Conservation (phyloP, 352 stramenopile genomes). For the Pythium graminicola region DNA sequence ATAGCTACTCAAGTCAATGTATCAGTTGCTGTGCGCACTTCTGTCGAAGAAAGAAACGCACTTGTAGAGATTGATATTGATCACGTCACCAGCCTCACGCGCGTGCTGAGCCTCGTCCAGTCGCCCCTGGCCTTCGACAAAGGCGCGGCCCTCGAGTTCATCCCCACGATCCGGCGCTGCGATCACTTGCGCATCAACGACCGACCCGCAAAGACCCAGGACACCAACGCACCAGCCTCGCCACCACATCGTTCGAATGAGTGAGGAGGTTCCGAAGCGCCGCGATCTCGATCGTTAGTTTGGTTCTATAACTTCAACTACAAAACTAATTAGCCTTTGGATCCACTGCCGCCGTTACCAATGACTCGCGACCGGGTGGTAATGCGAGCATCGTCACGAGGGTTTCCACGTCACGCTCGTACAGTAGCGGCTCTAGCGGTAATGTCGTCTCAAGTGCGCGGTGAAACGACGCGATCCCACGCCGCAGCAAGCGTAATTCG, state of each 20-base stretch:
- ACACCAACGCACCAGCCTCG: neutral
- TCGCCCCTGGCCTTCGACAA: conserved; percentile 33
- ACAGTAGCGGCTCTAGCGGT: conserved; percentile 45
- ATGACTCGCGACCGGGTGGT: neutral
- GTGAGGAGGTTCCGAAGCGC: neutral
- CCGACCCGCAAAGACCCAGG: neutral
- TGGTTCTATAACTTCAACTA: conserved; percentile 1
- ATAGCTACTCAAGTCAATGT: conserved; percentile 37
- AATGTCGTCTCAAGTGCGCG: conserved; percentile 33
- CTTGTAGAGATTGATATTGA: conserved; percentile 66
- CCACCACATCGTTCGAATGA: neutral
- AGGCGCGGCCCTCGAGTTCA: conserved; percentile 55
- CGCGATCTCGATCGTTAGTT: neutral
- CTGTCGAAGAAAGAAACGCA: too few species aligned
- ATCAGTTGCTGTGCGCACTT: too few species aligned
- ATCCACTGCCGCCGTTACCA: conserved; percentile 1
- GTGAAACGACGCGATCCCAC: conserved; percentile 38
- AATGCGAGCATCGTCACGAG: conserved; percentile 7
- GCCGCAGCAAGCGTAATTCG: conserved; percentile 36
- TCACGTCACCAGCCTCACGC: conserved; percentile 34
- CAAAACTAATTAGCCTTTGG: neutral
- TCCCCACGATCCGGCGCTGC: conserved; percentile 61
- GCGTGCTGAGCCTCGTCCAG: conserved; percentile 36
- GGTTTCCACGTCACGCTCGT: conserved; percentile 37
- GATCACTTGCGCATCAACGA: conserved; percentile 38